These are phyloP conservation scores for Bjerkandera adusta DNA, from an alignment of 1,284 basidiomycete genomes.

Conservation along the genomic window DNA sequence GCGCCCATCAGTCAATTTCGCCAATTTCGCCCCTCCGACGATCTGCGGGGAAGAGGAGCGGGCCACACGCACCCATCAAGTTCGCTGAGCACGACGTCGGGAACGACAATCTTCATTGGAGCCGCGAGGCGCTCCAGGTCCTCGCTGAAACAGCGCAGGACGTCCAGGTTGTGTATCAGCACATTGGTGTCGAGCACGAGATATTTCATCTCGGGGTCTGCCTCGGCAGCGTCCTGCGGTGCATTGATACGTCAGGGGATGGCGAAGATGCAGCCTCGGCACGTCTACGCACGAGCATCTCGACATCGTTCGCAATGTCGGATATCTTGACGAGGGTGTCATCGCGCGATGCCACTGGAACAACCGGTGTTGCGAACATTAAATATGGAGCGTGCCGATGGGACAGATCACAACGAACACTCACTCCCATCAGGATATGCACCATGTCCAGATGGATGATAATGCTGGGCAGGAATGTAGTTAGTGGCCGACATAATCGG, in stretches of 20 bases:
- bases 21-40: neutral
- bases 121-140: constrained; percentile 57
- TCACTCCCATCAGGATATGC: no score
- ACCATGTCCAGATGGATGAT: no score
- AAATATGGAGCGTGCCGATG: no score
- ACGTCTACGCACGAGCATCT: constrained; percentile 12
- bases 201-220: constrained; percentile 24
- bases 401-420: no score
- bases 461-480: no score
- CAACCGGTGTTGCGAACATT: no score
- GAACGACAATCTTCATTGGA: constrained; percentile 60
- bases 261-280: neutral
- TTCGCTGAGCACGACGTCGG: constrained; percentile 69
- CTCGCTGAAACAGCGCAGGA: constrained; percentile 59
- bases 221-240: constrained; percentile 6
- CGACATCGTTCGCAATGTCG: constrained; percentile 13
- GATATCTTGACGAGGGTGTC: constrained; percentile 12
- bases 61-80: constrained; percentile 56
- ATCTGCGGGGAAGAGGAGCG: neutral
- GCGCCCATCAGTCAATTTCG: constrained; percentile 1
- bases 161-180: constrained; percentile 60
- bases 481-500: no score
- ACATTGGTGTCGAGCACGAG: constrained; percentile 75
- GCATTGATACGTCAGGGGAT: no score
- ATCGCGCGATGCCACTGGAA: no score